Evolutionary conservation across 768 basidiomycete species (phyloP).

Genomic region (Auricularia cornea): DNA sequence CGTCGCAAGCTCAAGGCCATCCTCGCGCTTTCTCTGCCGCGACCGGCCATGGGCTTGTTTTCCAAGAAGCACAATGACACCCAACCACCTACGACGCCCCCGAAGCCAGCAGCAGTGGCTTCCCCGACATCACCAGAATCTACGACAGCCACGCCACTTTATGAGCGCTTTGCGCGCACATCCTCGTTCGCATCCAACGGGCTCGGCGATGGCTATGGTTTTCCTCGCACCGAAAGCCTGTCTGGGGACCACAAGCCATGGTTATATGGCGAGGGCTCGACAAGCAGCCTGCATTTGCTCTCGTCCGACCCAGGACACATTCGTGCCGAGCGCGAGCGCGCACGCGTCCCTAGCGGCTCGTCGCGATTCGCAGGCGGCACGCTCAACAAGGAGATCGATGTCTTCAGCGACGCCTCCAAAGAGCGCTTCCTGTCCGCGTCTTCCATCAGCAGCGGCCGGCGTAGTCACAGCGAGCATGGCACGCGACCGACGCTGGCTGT

Average conservation of each 20-base stretch:
- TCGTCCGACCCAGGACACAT: not conserved
- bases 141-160: not conserved
- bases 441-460: not conserved
- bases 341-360: not conserved
- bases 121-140: not conserved
- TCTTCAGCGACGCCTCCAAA: not conserved
- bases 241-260: not conserved
- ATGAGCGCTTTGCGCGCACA: not conserved
- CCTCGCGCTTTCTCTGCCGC: not conserved
- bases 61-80: not conserved
- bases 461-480: not conserved
- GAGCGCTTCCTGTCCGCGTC: not conserved
- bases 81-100: not conserved
- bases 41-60: not conserved
- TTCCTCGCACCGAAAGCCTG: not conserved
- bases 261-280: not conserved
- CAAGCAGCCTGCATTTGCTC: not conserved
- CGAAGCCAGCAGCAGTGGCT: not conserved
- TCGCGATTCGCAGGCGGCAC: not conserved
- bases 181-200: not conserved
- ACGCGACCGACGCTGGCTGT: not conserved
- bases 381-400: not conserved
- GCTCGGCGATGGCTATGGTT: not conserved
- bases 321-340: not conserved
- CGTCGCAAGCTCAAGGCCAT: not conserved